A percentile compares a stretch with the other conserved stretches of the same genome.
These are phyloP conservation scores for Colletotrichum sp. DNA, from an alignment of 2,329 filamentous ascomycete genomes.

Conservation along the genomic window DNA sequence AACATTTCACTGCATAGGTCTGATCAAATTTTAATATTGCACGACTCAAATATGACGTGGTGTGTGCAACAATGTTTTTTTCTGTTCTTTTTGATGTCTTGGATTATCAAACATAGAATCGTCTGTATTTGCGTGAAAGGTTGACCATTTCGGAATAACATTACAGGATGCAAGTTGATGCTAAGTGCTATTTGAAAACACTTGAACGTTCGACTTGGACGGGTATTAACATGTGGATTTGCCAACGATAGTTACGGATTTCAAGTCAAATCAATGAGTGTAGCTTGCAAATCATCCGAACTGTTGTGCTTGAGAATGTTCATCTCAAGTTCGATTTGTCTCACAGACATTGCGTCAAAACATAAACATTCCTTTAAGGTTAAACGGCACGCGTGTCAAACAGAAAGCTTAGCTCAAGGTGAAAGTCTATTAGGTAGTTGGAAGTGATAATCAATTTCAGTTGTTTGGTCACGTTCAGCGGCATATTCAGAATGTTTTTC, in stretches of 20 bases:
- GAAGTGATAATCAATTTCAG: not conserved
- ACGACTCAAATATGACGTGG: not conserved
- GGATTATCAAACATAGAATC: too few species aligned
- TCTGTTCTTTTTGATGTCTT: too few species aligned
- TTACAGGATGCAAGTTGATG: too few species aligned
- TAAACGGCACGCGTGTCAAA: not conserved
- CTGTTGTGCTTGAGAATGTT: accelerated
- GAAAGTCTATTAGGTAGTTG: not conserved
- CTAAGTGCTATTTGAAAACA: too few species aligned
- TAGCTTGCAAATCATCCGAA: not conserved
- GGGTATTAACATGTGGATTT: not conserved
- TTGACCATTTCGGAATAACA: too few species aligned
- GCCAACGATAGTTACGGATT: accelerated
- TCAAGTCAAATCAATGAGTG: not conserved
- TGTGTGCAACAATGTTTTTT: too few species aligned
- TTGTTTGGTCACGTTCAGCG: not conserved
- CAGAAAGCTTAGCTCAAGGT: not conserved
- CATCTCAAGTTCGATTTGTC: not conserved
- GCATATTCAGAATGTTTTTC: not conserved
- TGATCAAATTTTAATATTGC: accelerated
- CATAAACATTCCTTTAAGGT: accelerated
- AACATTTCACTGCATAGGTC: accelerated
- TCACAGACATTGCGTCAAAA: not conserved
- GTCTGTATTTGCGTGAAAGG: too few species aligned
- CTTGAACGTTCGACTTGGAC: not conserved